Evolutionary conservation across 176 grass and related monocot genomes (phyloP), one percentile per base, ranked within the genome.

Genomic region (Chrysopogon serrulatus): DNA sequence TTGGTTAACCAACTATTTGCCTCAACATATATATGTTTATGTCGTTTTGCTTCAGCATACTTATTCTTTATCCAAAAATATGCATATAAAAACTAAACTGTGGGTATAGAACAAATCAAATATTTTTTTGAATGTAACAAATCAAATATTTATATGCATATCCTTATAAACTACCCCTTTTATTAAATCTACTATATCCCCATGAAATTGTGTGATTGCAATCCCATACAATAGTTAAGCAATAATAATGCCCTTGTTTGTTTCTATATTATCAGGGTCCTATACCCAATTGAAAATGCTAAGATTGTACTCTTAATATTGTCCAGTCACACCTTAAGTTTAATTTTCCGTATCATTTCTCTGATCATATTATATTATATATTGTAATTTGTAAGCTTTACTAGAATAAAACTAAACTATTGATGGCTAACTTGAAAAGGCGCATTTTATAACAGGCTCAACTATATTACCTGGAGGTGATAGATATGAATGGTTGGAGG

Each of bases 401-500:
- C 40, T 26, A 42, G 15, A 13, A 43, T 27, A 24, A 85, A 85
- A 27, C 37, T 85, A 12, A 68, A 56, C 45, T 33, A 44, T 56
- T 68, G 26, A 19, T 18, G 8, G 15, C 27, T 86, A 71, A 65
- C 60, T 10, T 54, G 23, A 32, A 23, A 76, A 86, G 42, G 23
- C 54, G 23, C 18, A 39, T 73, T 71, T 71, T 70, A 75, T 53
- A 90, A 84, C 43, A 77, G 87, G 83, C 66, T 71, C 80, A 57
- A 35, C 21, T 26, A 39, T 74, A 35, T 26, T 80, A 10, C 30
- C 64, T 63, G 67, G 61, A 59, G 62, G 34, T 13, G 79, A 89
- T 10, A 66, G 41, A 47, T 87, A 92, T 81, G 91, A 76, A 37
- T 92, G 84, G 80, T 48, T 92, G 80, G 87, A 92, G 64, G 91